Evolutionary conservation across 768 basidiomycete genomes (phyloP).

Genomic region (Lenzites betulinus): DNA sequence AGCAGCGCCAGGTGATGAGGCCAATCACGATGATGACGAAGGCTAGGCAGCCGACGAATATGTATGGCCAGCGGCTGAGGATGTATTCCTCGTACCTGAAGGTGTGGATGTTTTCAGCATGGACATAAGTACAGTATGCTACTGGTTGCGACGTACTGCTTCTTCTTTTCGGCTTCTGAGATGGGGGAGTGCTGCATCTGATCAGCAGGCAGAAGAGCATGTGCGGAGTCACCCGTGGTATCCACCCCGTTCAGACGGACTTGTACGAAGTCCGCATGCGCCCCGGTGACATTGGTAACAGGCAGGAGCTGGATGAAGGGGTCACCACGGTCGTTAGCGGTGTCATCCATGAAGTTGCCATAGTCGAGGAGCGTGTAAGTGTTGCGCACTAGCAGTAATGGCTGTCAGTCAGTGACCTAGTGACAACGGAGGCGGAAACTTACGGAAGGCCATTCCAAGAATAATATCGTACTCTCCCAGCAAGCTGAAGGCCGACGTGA

Average conservation of each 20-base stretch:
- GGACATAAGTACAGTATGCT: too few relatives aligned
- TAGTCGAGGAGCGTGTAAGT: conserved; percentile 71
- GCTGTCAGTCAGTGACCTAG: conserved; percentile 1
- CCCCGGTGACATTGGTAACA: conserved; percentile 50
- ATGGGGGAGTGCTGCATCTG: conserved; percentile 62
- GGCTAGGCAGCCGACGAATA: conserved; percentile 35
- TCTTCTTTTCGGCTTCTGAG: conserved; percentile 31
- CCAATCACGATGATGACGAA: conserved; percentile 31
- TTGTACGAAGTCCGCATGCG: conserved; percentile 67
- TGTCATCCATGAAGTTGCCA: conserved; percentile 62
- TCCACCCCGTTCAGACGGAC: conserved; percentile 62
- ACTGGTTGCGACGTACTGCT: conserved; percentile 20
- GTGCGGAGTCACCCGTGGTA: conserved; percentile 53
- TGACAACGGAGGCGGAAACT: conserved; percentile 28
- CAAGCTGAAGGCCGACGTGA: conserved; percentile 76
- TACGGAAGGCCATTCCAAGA: conserved; percentile 79
- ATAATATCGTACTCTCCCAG: conserved; percentile 83
- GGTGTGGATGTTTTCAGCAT: background rate
- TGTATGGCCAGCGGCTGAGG: conserved; percentile 34
- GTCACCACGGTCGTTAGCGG: conserved; percentile 45
- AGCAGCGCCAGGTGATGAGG: conserved; percentile 35
- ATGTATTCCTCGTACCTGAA: conserved; percentile 33
- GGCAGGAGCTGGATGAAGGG: conserved; percentile 76
- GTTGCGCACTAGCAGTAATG: conserved; percentile 61
- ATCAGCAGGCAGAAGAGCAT: conserved; percentile 59